Evolutionary conservation across 495 filamentous ascomycete genomes (phyloP).

Genomic region (Talaromyces adpressus): DNA sequence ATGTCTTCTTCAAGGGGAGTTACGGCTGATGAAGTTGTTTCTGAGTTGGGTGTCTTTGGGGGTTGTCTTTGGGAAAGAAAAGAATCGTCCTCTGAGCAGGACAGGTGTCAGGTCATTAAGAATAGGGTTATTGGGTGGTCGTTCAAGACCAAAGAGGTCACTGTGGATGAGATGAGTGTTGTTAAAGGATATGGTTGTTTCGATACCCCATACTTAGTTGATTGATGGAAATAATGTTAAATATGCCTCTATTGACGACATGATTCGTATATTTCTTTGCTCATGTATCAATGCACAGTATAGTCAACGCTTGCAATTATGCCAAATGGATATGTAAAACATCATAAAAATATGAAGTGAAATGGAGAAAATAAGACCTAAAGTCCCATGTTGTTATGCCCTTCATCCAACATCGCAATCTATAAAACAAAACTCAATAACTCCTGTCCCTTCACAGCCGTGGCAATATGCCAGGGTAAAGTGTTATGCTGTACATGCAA

Average conservation of each 20-base stretch:
- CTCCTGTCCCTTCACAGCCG: slow-evolving; percentile 58
- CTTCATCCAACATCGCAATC: slow-evolving; percentile 5
- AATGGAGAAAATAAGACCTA: not conserved
- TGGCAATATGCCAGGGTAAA: slow-evolving; percentile 80
- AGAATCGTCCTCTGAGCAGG: not conserved
- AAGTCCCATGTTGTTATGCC: not conserved
- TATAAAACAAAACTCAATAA: slow-evolving; percentile 39
- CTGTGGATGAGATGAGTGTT: slow-evolving; percentile 80
- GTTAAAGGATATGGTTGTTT: slow-evolving; percentile 84
- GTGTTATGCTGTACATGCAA: slow-evolving; percentile 54
- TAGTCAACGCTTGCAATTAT: not conserved
- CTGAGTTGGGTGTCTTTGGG: slow-evolving; percentile 78
- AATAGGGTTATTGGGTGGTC: slow-evolving; percentile 72
- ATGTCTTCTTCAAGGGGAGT: slow-evolving; percentile 60
- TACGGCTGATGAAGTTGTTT: slow-evolving; percentile 67
- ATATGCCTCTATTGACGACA: not conserved
- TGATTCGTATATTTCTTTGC: not conserved
- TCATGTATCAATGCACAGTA: not conserved
- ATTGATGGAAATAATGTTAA: slow-evolving; percentile 10
- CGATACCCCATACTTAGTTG: slow-evolving; percentile 64
- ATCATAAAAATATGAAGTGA: not conserved
- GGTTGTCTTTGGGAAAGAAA: slow-evolving; percentile 59
- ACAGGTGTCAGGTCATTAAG: slow-evolving; percentile 39
- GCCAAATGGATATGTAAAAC: not conserved
- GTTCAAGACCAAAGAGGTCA: slow-evolving; percentile 71